Evolutionary conservation across 2,329 filamentous ascomycete species (phyloP).

Genomic region (Coniella lustricola): DNA sequence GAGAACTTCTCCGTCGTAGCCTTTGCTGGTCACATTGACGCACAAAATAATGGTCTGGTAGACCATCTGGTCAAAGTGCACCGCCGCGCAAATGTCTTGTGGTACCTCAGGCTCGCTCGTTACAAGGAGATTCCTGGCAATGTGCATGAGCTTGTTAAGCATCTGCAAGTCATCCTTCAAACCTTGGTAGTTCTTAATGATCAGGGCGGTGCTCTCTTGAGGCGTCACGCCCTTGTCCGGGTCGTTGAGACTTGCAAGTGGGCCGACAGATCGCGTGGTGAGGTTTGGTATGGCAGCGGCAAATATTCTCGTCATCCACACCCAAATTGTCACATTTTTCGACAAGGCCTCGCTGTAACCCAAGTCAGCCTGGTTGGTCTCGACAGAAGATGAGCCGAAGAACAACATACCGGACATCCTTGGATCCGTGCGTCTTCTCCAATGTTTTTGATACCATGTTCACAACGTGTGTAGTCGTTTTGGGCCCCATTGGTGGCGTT

Average conservation of each 20-base stretch:
- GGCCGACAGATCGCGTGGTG: constrained; percentile 52
- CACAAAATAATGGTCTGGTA: constrained; percentile 60
- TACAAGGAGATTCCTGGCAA: constrained; percentile 57
- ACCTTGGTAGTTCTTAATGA: constrained; percentile 53
- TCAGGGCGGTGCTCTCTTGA: constrained; percentile 55
- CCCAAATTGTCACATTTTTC: constrained; percentile 58
- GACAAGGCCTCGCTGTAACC: constrained; percentile 48
- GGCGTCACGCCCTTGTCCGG: constrained; percentile 51
- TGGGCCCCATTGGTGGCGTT: constrained; percentile 49
- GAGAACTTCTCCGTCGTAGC: constrained; percentile 56
- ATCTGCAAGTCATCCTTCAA: constrained; percentile 57
- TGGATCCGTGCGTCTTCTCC: constrained; percentile 56
- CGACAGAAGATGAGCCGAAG: no score
- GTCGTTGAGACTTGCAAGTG: constrained; percentile 45
- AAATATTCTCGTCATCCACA: constrained; percentile 57
- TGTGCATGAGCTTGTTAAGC: constrained; percentile 61
- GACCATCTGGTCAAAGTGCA: constrained; percentile 59
- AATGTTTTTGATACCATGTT: constrained; percentile 54
- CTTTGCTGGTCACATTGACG: constrained; percentile 60
- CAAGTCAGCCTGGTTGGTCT: constrained; percentile 4
- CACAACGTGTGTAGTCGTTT: constrained; percentile 46
- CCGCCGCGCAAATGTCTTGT: constrained; percentile 58
- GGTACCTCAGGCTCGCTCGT: constrained; percentile 58
- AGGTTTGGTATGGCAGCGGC: constrained; percentile 53
- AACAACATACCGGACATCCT: constrained; percentile 47